phyloP scores from a whole-genome alignment of 176 grass and related monocot genomes.

The Raddia distichophylla region DNA sequence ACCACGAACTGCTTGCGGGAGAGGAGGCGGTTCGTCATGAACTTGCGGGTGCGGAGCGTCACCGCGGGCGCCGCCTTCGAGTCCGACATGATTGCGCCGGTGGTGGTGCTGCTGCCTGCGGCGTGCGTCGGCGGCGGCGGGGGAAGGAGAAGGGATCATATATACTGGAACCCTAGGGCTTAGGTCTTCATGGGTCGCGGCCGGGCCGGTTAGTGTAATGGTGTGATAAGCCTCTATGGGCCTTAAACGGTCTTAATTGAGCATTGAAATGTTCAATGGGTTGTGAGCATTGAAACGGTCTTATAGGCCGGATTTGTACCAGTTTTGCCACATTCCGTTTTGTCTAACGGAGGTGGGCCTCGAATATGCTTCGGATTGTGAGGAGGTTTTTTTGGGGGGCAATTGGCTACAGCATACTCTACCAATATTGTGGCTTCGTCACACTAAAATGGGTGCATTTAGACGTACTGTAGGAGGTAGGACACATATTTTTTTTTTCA shows the following conservation, averaged over 20 bases:
- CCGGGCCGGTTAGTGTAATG: background rate
- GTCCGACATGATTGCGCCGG: slow-evolving; percentile 65
- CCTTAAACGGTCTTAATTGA: background rate
- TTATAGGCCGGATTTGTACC: background rate
- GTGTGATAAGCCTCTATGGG: background rate
- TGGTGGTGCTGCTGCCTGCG: slow-evolving; percentile 10
- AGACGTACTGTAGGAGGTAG: too few relatives aligned
- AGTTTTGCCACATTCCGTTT: too few relatives aligned
- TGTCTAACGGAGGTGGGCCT: too few relatives aligned
- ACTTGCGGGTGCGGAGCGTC: slow-evolving; percentile 91
- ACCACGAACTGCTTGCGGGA: slow-evolving; percentile 94
- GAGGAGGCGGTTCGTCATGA: slow-evolving; percentile 98
- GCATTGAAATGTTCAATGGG: background rate
- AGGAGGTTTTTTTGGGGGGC: too few relatives aligned
- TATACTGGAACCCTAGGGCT: slow-evolving; percentile 42
- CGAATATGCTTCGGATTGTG: too few relatives aligned
- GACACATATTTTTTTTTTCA: too few relatives aligned
- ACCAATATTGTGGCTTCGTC: too few relatives aligned
- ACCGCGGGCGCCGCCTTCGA: slow-evolving; percentile 60
- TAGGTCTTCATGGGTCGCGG: background rate
- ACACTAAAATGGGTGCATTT: too few relatives aligned
- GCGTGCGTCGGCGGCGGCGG: slow-evolving; percentile 1
- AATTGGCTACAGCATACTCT: too few relatives aligned
- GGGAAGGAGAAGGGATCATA: background rate
- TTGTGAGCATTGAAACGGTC: too few relatives aligned